phyloP scores from a whole-genome alignment of 768 basidiomycete genomes.

The Dendrothele bispora region DNA sequence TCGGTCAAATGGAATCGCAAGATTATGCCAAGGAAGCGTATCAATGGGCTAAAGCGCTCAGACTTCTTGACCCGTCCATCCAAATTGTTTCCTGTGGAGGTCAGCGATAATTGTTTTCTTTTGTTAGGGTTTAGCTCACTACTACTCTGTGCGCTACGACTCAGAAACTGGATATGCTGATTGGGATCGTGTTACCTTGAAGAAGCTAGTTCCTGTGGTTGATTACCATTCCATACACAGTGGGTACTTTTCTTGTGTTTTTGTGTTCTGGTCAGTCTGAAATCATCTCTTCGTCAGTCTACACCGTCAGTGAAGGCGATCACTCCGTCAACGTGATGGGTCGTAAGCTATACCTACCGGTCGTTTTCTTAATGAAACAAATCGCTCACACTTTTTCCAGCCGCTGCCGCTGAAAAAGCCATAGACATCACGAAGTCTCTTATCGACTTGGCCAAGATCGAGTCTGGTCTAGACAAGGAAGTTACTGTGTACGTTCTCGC shows the following conservation, averaged over 20 bases:
- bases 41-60: constrained; percentile 63
- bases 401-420: constrained; percentile 52
- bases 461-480: constrained; percentile 33
- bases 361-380: neutral
- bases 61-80: constrained; percentile 55
- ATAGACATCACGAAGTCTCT: constrained; percentile 50
- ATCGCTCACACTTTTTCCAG: constrained; percentile 14
- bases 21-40: constrained; percentile 57
- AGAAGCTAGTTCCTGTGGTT: constrained; percentile 42
- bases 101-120: constrained; percentile 11
- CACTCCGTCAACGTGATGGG: constrained; percentile 57
- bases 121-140: constrained; percentile 19
- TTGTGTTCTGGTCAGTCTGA: neutral
- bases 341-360: constrained; percentile 35
- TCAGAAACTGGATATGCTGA: constrained; percentile 40
- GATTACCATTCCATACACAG: constrained; percentile 52
- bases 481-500: constrained; percentile 33
- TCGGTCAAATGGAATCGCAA: constrained; percentile 54
- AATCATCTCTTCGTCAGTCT: constrained; percentile 28
- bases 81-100: constrained; percentile 57
- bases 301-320: constrained; percentile 41
- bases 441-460: constrained; percentile 51
- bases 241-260: constrained; percentile 13
- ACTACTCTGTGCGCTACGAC: neutral
- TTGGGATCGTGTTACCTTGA: constrained; percentile 42